Evolutionary conservation across 2,329 filamentous ascomycete genomes (phyloP).

Genomic region (Zymoseptoria crescenta): DNA sequence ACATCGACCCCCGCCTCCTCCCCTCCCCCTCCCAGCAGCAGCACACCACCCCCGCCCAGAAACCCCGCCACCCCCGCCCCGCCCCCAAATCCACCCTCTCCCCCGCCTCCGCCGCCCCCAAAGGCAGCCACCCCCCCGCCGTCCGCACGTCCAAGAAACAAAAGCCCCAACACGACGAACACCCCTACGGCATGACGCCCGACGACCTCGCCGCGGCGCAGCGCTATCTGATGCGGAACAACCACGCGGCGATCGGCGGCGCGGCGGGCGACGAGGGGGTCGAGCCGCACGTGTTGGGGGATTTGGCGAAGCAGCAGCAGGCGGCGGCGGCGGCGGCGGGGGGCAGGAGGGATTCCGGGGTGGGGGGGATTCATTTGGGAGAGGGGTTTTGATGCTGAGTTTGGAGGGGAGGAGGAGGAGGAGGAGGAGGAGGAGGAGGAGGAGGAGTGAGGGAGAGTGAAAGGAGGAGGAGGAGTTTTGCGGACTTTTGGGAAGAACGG

Average conservation of each 20-base stretch:
- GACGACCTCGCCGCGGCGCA: no score
- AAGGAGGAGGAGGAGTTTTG: neutral
- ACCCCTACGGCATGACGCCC: no score
- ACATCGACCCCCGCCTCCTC: constrained; percentile 5
- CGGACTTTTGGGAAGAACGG: no score
- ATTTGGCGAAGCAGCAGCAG: neutral
- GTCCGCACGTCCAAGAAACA: neutral
- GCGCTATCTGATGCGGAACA: neutral
- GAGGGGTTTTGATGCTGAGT: neutral
- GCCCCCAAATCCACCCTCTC: neutral
- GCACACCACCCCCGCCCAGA: neutral
- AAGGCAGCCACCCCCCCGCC: no score
- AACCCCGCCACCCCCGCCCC: neutral
- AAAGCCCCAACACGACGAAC: neutral
- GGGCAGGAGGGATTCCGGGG: neutral
- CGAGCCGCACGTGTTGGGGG: neutral
- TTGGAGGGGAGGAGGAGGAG: neutral
- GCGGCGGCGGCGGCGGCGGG: neutral
- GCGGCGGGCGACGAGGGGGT: neutral
- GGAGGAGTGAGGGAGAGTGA: neutral
- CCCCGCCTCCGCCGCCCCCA: no score
- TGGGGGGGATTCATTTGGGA: neutral
- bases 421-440: neutral
- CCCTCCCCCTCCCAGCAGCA: neutral
- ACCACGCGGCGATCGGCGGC: neutral